A percentile compares a stretch with the other conserved stretches of the same genome.
These are phyloP conservation scores for Globisporangium solare DNA, from an alignment of 352 stramenopile species.

Conservation along the genomic window DNA sequence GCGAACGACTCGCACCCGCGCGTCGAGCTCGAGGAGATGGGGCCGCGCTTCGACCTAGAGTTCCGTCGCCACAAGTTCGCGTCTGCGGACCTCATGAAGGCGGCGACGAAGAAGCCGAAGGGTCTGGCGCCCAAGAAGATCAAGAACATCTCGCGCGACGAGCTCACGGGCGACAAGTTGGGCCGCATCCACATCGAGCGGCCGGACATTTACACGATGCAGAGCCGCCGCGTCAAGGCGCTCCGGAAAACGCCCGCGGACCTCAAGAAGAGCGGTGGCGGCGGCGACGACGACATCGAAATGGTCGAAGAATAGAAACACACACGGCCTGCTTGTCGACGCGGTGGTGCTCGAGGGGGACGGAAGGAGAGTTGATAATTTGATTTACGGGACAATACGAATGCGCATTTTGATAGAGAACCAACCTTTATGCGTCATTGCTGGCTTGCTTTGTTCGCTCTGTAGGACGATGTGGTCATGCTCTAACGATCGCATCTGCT, in stretches of 20 bases:
- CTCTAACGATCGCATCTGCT: too few species aligned
- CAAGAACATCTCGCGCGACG: conserved; percentile 97
- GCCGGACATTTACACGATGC: conserved; percentile 96
- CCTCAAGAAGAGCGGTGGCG: conserved; percentile 52
- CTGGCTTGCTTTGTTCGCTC: too few species aligned
- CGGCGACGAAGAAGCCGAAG: conserved; percentile 92
- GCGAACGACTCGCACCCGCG: conserved; percentile 69
- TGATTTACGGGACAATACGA: too few species aligned
- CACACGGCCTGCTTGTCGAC: background rate
- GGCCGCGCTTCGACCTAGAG: conserved; percentile 84
- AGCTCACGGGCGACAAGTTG: conserved; percentile 97
- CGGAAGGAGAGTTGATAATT: too few species aligned
- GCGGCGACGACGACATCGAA: conserved; percentile 33
- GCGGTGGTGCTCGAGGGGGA: too few species aligned
- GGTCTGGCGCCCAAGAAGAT: conserved; percentile 93
- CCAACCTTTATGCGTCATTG: too few species aligned
- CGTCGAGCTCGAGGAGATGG: conserved; percentile 90
- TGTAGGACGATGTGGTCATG: too few species aligned
- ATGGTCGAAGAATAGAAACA: conserved; percentile 18
- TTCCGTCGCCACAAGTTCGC: conserved; percentile 95
- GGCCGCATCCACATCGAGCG: conserved; percentile 97
- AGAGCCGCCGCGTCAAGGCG: conserved; percentile 94
- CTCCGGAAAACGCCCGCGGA: conserved; percentile 83
- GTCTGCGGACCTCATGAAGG: conserved; percentile 94
- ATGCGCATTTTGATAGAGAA: too few species aligned